Evolutionary conservation across 2,329 filamentous ascomycete genomes (phyloP).

Genomic region (Tolypocladium inflatum): DNA sequence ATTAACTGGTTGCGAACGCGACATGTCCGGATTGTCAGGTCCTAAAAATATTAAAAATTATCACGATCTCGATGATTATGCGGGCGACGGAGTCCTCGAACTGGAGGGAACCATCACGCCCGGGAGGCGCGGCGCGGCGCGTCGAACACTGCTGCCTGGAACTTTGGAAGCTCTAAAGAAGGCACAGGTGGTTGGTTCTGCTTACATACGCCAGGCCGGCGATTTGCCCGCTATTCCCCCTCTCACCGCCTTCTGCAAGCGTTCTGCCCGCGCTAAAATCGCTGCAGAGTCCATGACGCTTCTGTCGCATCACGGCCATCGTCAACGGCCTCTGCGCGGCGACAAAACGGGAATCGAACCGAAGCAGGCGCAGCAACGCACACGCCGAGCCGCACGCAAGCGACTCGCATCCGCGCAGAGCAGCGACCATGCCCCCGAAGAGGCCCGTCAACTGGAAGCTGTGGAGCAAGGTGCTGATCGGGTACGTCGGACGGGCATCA

Average conservation of each 20-base stretch:
- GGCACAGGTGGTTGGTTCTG: background rate
- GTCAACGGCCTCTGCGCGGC: background rate
- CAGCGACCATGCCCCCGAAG: constrained; percentile 24
- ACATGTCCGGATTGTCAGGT: no score
- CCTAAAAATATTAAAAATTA: no score
- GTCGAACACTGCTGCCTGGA: background rate
- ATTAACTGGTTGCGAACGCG: background rate
- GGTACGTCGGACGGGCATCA: constrained; percentile 33
- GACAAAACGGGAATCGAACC: background rate
- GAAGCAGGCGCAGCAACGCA: background rate
- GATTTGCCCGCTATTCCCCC: background rate
- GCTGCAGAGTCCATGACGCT: background rate
- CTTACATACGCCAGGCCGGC: background rate
- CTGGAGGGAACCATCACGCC: background rate
- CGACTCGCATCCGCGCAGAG: background rate
- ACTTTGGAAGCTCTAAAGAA: background rate
- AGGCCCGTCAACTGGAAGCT: constrained; percentile 45
- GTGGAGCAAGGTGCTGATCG: constrained; percentile 60
- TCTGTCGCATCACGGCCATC: background rate
- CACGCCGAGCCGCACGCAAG: background rate
- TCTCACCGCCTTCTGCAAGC: background rate
- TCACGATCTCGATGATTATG: background rate
- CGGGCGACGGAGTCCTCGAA: background rate
- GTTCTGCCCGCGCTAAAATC: background rate
- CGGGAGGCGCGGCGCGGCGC: no score